phyloP scores from a whole-genome alignment of 768 basidiomycete species.

The Pulveroboletus sp. region DNA sequence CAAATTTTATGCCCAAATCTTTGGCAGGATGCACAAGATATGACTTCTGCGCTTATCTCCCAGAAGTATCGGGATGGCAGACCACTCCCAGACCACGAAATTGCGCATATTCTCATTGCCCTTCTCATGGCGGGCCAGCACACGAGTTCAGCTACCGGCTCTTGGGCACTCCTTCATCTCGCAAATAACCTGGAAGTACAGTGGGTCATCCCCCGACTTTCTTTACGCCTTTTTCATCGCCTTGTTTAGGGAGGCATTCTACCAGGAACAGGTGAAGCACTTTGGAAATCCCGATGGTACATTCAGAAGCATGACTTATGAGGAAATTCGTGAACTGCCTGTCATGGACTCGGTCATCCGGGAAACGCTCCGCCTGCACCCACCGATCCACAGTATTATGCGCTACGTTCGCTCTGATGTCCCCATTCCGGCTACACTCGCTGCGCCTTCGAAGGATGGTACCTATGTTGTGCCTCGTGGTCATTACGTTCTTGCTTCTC shows the following conservation, averaged over 20 bases:
- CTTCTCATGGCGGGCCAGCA: constrained; percentile 99
- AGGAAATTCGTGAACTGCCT: constrained; percentile 79
- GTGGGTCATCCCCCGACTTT: constrained; percentile 41
- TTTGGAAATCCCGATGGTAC: constrained; percentile 79
- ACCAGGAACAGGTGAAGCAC: constrained; percentile 81
- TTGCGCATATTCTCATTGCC: constrained; percentile 98
- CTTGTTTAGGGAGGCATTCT: constrained; percentile 66
- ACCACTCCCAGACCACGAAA: constrained; percentile 78
- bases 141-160: constrained; percentile 88
- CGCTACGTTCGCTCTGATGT: constrained; percentile 88
- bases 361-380: constrained; percentile 89
- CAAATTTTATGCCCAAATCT: neutral
- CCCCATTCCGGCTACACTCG: constrained; percentile 72
- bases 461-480: constrained; percentile 88
- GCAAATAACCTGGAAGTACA: constrained; percentile 70
- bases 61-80: constrained; percentile 83
- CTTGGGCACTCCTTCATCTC: constrained; percentile 88
- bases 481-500: constrained; percentile 84
- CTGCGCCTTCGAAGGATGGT: constrained; percentile 68
- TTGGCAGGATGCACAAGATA: constrained; percentile 73
- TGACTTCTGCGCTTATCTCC: constrained; percentile 83
- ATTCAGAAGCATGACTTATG: constrained; percentile 77
- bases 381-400: constrained; percentile 94
- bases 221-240: neutral
- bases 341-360: constrained; percentile 87